Evolutionary conservation across 2,329 filamentous ascomycete genomes (phyloP).

Genomic region (Colletotrichum chlorophyti): DNA sequence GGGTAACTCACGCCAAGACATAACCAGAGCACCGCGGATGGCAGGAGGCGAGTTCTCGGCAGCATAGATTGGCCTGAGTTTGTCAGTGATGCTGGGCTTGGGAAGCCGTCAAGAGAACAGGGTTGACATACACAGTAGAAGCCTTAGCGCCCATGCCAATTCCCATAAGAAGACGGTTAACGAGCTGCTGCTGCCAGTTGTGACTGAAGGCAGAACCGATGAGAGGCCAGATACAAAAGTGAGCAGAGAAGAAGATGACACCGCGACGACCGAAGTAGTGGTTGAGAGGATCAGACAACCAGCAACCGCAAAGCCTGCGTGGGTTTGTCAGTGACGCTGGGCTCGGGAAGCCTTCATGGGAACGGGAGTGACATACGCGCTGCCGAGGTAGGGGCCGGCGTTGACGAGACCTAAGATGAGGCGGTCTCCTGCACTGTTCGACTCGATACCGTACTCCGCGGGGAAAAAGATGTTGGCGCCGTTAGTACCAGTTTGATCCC

Average conservation of each 20-base stretch:
- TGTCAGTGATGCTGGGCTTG: no score
- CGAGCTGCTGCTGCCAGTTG: constrained; percentile 71
- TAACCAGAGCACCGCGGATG: constrained; percentile 78
- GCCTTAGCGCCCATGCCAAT: constrained; percentile 74
- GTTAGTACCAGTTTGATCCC: constrained; percentile 71
- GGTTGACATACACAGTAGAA: constrained; percentile 52
- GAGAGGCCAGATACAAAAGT: constrained; percentile 64
- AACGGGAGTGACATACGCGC: constrained; percentile 36
- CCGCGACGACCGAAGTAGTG: constrained; percentile 70
- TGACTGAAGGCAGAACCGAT: constrained; percentile 70
- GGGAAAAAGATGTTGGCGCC: constrained; percentile 70
- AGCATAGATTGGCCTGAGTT: constrained; percentile 70
- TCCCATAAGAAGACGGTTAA: constrained; percentile 71
- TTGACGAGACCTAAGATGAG: constrained; percentile 73
- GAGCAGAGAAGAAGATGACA: constrained; percentile 70
- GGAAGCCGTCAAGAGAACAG: no score
- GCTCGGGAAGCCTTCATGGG: no score
- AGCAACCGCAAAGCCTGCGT: constrained; percentile 59
- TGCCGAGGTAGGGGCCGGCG: constrained; percentile 57
- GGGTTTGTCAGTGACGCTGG: constrained; percentile 27
- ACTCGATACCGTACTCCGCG: constrained; percentile 45
- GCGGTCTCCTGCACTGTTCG: constrained; percentile 39
- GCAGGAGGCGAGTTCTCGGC: constrained; percentile 74
- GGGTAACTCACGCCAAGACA: constrained; percentile 68
- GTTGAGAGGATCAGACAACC: constrained; percentile 72